Base-by-base conservation (phyloP, 495 filamentous ascomycete genomes). In the Tuber aestivum region DNA sequence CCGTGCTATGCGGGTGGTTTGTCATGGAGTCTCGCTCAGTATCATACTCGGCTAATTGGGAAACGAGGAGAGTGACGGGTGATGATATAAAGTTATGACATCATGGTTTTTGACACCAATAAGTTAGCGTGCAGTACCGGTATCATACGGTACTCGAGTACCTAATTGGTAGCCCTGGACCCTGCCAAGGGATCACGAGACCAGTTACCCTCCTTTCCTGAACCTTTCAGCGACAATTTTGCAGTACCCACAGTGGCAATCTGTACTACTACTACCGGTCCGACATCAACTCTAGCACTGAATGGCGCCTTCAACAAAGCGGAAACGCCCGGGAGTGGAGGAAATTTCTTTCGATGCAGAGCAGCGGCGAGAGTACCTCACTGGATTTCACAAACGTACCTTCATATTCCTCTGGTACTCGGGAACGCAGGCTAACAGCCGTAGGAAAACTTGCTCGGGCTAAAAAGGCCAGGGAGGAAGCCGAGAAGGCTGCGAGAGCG, bases 311-410 rank as follows among this genome's bases (percentile, higher is more conserved):
- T 65, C 20, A 8, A 7, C 14, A 2, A 65, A 65, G 27, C 56
- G 56, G 20, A 65, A 65, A 65, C 27, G 56, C 27, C 56, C 27
- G 14, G 56, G 3, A 35, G 27, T 1, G 27, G 56, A 35, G 27
- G 92, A 94, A 82, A 91, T 98, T 84, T 90, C 86, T 61, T 97
- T 97, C 85, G 94, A 97, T 85, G 80, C 86, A 65, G 85, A 87
- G 50, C 90, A 90, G 68, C 89, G 95, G 71, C 86, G 89, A 77
- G 92, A 97, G 77, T 98, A 92, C 80, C 87, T 98, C 45, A 96
- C 93, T 9, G 95, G 95, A 3, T 98, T 98, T 85, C 94, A 92
- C 86, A 97, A 97, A 87, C 91, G 95, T 83, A 98, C 56, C 56
- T 65, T 65, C 14, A 27, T 65, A 4, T 65, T 4, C 56, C 56